phyloP scores from a whole-genome alignment of 345 rosid genomes.

The Microcos paniculata region DNA sequence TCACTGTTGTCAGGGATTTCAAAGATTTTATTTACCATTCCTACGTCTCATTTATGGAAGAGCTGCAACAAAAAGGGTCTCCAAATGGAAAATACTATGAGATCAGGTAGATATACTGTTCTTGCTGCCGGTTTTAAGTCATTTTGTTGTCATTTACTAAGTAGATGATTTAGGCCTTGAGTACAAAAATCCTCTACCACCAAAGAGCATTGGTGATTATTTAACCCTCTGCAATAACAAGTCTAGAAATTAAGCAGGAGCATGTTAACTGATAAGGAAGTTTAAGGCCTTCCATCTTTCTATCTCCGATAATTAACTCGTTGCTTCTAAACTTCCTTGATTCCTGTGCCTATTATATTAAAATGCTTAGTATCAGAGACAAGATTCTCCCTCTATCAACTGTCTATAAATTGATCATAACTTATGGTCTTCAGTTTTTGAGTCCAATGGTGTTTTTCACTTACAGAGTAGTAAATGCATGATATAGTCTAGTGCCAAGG shows the following conservation, averaged over 20 bases:
- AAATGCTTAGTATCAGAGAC: not conserved
- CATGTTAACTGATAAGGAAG: not conserved
- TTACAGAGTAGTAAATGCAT: not conserved
- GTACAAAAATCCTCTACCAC: constrained; percentile 1
- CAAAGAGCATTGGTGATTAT: not conserved
- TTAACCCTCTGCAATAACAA: not conserved
- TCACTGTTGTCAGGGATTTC: constrained; percentile 72
- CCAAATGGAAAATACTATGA: constrained; percentile 65
- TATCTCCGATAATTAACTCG: not conserved
- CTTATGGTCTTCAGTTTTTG: not conserved
- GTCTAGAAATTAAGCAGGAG: not conserved
- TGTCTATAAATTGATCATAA: not conserved
- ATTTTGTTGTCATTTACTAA: not conserved
- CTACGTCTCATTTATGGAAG: constrained; percentile 73
- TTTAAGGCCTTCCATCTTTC: not conserved
- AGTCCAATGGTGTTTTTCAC: not conserved
- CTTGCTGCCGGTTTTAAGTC: not conserved
- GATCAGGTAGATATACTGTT: constrained; percentile 58
- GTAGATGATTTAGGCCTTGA: not conserved
- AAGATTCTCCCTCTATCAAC: not conserved
- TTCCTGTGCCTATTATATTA: not conserved
- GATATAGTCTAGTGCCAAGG: not conserved
- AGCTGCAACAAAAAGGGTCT: constrained; percentile 44
- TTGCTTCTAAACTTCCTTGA: not conserved
- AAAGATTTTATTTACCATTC: constrained; percentile 73